Evolutionary conservation across 257 asterid genomes (phyloP).

Genomic region (Orobanche coerulescens): DNA sequence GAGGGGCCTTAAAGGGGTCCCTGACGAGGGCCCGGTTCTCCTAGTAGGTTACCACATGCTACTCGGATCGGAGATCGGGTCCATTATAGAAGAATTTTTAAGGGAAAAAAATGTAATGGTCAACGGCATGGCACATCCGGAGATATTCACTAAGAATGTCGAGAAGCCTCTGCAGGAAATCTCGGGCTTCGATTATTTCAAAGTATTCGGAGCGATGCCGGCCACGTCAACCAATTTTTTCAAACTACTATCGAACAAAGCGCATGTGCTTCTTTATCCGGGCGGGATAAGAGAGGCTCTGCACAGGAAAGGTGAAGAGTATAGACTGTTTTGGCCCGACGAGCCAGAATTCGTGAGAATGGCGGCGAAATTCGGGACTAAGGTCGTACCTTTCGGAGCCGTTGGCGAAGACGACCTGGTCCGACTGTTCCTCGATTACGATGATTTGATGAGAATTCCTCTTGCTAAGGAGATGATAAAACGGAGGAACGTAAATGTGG

Average conservation of each 20-base stretch:
- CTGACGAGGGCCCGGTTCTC: background rate
- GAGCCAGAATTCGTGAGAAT: background rate
- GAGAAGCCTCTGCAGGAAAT: background rate
- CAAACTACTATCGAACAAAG: background rate
- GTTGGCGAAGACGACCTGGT: background rate
- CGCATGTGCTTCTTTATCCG: background rate
- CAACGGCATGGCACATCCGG: background rate
- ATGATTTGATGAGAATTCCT: background rate
- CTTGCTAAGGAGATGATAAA: background rate
- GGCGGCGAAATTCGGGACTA: background rate
- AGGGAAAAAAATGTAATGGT: background rate
- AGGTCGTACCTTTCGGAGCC: background rate
- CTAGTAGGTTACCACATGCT: background rate
- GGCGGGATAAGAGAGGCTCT: background rate
- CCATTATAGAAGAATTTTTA: background rate
- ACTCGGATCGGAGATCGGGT: background rate
- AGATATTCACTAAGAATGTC: background rate
- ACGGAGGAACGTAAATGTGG: background rate
- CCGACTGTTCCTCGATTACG: background rate
- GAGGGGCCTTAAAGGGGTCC: background rate
- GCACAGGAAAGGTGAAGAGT: background rate
- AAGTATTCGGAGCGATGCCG: background rate
- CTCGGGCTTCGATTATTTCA: background rate
- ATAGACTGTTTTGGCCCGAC: background rate
- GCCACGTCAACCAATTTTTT: background rate